Percentiles rank a stretch among this genome's conserved stretches.
phyloP scores from a whole-genome alignment of 73 alveolate species.

The Halteria grandinella region DNA sequence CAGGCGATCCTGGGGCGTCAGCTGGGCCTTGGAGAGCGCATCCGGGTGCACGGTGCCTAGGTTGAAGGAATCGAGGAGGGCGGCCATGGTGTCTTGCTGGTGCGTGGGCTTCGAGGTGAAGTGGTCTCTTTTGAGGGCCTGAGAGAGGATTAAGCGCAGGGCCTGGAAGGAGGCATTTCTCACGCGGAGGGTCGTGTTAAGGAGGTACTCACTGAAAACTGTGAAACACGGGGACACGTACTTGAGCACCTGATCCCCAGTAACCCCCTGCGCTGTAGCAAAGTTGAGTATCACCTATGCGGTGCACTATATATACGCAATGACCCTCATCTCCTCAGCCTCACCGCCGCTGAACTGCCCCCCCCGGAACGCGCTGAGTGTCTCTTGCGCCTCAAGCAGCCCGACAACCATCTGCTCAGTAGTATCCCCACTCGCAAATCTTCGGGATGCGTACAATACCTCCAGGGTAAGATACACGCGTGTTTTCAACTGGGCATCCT shows the following conservation, averaged over 20 bases:
- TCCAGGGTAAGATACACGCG: conserved; percentile 56
- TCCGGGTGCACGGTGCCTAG: too few species aligned
- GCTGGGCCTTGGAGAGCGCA: conserved; percentile 24
- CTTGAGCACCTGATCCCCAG: conserved; percentile 4
- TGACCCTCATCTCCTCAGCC: conserved; percentile 51
- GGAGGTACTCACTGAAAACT: conserved; percentile 36
- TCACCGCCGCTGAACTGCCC: neutral
- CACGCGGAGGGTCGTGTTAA: conserved; percentile 8
- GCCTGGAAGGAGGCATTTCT: conserved; percentile 44
- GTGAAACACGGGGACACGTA: conserved; percentile 25
- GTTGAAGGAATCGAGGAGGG: too few species aligned
- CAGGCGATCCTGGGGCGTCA: too few species aligned
- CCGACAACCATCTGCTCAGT: conserved; percentile 11
- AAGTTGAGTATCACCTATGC: conserved; percentile 50
- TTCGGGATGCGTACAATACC: conserved; percentile 54
- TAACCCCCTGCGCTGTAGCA: conserved; percentile 1
- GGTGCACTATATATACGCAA: conserved; percentile 49
- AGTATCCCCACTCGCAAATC: neutral
- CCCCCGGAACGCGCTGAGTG: neutral
- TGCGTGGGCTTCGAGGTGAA: neutral
- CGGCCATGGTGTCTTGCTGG: too few species aligned
- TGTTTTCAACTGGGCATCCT: conserved; percentile 43
- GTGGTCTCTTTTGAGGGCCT: conserved; percentile 19
- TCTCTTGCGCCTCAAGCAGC: conserved; percentile 47
- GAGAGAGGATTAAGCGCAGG: conserved; percentile 22